Conservation (phyloP, 2,329 filamentous ascomycete species). For the Ophiosphaerella korrae region DNA sequence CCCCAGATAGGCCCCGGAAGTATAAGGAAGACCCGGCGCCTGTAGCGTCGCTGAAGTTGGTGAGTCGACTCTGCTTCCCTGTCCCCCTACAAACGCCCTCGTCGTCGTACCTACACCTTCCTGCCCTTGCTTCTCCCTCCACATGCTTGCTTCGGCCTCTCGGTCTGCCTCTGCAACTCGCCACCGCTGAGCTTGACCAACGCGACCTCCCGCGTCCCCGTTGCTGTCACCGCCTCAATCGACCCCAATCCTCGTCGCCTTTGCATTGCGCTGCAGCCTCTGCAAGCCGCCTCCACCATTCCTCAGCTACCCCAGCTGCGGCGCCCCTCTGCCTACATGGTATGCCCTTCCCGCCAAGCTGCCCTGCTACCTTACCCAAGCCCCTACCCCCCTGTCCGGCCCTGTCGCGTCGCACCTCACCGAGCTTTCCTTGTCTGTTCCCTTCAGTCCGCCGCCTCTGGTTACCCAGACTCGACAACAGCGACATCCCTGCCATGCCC, state of each 20-base stretch:
- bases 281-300: conserved; percentile 46
- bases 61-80: conserved; percentile 50
- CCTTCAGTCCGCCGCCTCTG: conserved; percentile 34
- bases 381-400: conserved; percentile 36
- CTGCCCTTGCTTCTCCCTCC: conserved; percentile 29
- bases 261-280: conserved; percentile 47
- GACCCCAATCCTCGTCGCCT: conserved; percentile 42
- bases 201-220: conserved; percentile 25
- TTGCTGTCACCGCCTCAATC: conserved; percentile 30
- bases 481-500: conserved; percentile 39
- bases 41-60: conserved; percentile 50
- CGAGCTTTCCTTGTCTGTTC: conserved; percentile 27
- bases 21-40: conserved; percentile 53
- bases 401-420: conserved; percentile 38
- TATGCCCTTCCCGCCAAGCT: conserved; percentile 49
- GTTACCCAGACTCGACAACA: conserved; percentile 32
- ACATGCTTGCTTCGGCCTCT: conserved; percentile 18
- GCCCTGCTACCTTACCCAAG: conserved; percentile 39
- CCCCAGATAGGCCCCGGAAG: conserved; percentile 48
- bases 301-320: conserved; percentile 39
- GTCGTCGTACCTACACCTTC: conserved; percentile 6
- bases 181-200: conserved; percentile 37
- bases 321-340: conserved; percentile 48
- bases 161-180: conserved; percentile 22
- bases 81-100: conserved; percentile 18